phyloP scores from a whole-genome alignment of 1,284 basidiomycete genomes.

The Trichosporon ovoides region DNA sequence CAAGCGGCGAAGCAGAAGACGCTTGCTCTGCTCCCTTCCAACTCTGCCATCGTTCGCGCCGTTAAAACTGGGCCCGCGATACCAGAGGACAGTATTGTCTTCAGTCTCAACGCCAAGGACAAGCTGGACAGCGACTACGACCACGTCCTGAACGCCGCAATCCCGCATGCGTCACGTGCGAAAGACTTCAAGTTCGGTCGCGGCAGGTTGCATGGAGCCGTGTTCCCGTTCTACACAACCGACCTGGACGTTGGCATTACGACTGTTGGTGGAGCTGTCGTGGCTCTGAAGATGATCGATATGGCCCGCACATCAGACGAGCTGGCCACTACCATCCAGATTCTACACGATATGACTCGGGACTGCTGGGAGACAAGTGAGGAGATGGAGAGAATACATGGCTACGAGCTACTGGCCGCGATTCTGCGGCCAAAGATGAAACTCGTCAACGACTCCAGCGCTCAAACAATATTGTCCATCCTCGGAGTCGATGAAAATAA shows the following conservation, averaged over 20 bases:
- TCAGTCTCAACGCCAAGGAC: slow-evolving; percentile 42
- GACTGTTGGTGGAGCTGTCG: slow-evolving; percentile 74
- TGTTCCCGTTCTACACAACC: slow-evolving; percentile 58
- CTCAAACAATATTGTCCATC: slow-evolving; percentile 74
- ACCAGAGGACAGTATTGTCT: slow-evolving; percentile 41
- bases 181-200: slow-evolving; percentile 32
- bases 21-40: slow-evolving; percentile 32
- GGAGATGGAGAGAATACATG: slow-evolving; percentile 82
- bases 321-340: slow-evolving; percentile 63
- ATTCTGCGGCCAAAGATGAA: slow-evolving; percentile 66
- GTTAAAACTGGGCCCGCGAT: slow-evolving; percentile 43
- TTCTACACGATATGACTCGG: slow-evolving; percentile 69
- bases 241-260: slow-evolving; percentile 72
- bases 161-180: slow-evolving; percentile 35
- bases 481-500: slow-evolving; percentile 72
- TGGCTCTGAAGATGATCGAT: slow-evolving; percentile 70
- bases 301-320: slow-evolving; percentile 70
- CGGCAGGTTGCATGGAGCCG: slow-evolving; percentile 55
- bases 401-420: slow-evolving; percentile 77
- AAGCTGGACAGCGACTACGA: slow-evolving; percentile 17
- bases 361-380: slow-evolving; percentile 88
- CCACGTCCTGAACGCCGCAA: slow-evolving; percentile 34
- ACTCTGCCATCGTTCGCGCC: slow-evolving; percentile 43
- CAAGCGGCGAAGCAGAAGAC: slow-evolving; percentile 33
- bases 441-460: slow-evolving; percentile 69